Evolutionary conservation across 176 grass and related monocot genomes (phyloP).

Genomic region (Oryza brachyantha): DNA sequence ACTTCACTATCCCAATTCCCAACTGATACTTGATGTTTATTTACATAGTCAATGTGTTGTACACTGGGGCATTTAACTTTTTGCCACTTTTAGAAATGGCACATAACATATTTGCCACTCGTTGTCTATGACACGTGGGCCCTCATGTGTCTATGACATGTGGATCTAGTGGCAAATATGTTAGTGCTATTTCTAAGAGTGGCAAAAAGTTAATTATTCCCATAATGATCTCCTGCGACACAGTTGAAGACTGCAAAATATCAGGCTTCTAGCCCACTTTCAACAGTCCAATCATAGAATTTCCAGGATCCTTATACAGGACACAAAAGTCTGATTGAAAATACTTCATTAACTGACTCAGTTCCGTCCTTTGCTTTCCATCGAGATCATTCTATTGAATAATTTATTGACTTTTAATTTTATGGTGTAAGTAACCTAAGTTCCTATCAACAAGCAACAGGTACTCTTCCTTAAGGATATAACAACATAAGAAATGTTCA

Average conservation of each 20-base stretch:
- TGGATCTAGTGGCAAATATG: too few species aligned
- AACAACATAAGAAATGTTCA: background rate
- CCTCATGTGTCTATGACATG: too few species aligned
- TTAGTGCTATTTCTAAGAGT: too few species aligned
- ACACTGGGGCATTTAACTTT: too few species aligned
- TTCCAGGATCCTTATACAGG: background rate
- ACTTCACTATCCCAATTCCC: background rate
- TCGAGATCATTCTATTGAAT: background rate
- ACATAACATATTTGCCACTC: too few species aligned
- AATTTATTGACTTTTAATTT: background rate
- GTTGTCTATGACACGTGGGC: too few species aligned
- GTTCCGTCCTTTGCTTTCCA: background rate
- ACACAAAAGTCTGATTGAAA: background rate
- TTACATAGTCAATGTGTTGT: background rate
- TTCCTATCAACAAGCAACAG: background rate
- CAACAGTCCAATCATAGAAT: background rate
- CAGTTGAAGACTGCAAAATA: background rate
- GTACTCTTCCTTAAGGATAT: background rate
- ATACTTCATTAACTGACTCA: constrained; percentile 1
- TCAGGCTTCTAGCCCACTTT: background rate
- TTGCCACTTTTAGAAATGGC: too few species aligned
- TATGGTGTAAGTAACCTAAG: background rate
- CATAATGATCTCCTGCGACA: background rate
- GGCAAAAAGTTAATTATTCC: too few species aligned
- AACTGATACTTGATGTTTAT: background rate